A percentile compares a stretch with the other conserved stretches of the same genome.
These are phyloP conservation scores for Extremus antarcticus DNA, from an alignment of 495 filamentous ascomycete species.

Conservation along the genomic window DNA sequence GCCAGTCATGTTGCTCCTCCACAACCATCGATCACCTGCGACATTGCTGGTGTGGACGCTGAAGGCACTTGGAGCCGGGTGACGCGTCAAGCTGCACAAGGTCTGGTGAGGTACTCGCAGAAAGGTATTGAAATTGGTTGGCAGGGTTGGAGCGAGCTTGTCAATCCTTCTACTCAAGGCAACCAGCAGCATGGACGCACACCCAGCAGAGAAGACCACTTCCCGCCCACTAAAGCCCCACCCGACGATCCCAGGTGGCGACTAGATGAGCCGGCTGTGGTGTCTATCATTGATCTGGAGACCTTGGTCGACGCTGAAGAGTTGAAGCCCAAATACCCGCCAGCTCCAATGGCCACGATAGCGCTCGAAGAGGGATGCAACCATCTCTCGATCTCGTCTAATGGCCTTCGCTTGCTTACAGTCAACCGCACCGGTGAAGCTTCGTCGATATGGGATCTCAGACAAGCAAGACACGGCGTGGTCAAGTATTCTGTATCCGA, in stretches of 20 bases:
- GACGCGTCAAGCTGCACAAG: slow-evolving; percentile 78
- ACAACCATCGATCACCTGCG: slow-evolving; percentile 61
- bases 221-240: slow-evolving; percentile 58
- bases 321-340: slow-evolving; percentile 33
- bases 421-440: slow-evolving; percentile 88
- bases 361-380: slow-evolving; percentile 76
- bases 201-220: slow-evolving; percentile 30
- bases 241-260: slow-evolving; percentile 35
- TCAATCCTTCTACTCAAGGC: slow-evolving; percentile 48
- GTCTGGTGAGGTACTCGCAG: slow-evolving; percentile 54
- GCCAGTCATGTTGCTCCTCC: slow-evolving; percentile 61
- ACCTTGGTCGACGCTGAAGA: slow-evolving; percentile 40
- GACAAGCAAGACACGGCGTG: slow-evolving; percentile 52
- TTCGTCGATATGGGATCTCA: slow-evolving; percentile 85
- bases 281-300: slow-evolving; percentile 77
- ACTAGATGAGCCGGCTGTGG: slow-evolving; percentile 57
- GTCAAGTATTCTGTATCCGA: slow-evolving; percentile 20
- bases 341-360: slow-evolving; percentile 65
- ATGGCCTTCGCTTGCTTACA: slow-evolving; percentile 71
- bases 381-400: slow-evolving; percentile 79
- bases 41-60: slow-evolving; percentile 64
- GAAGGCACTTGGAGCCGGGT: slow-evolving; percentile 78
- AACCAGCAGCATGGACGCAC: slow-evolving; percentile 14
- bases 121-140: slow-evolving; percentile 55
- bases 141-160: slow-evolving; percentile 83